Base-by-base conservation (phyloP, 495 filamentous ascomycete species). In the Xylaria telfairii region DNA sequence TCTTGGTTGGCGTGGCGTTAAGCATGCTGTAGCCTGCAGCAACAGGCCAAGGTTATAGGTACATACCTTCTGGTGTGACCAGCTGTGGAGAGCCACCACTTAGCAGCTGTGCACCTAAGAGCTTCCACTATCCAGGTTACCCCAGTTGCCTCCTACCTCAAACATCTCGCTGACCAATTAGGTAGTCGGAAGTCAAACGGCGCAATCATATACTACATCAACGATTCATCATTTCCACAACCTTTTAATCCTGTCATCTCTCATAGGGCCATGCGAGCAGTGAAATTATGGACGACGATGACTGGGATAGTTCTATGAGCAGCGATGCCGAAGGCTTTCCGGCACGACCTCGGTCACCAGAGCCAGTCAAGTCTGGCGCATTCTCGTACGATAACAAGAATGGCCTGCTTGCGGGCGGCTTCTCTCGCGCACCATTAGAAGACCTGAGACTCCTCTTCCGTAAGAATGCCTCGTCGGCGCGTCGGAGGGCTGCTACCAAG, bases 401-500 rank as follows among this genome's bases (percentile, higher is more conserved):
- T 51, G 67, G 67, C 53, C 28, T 69, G 24, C 67, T 12, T 24
- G 67, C 28, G 1, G 28, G 41, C 13, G 56, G 15, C 26, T 34
- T 69, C 41, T 37, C 49, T 19, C 67, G 67, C 13, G 67, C 49
- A 2, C 19, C 53, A 9, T 15, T 67, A 39, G 53, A 59, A 15
- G 70, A 60, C 0, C 13, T 65, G 28, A 34, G 26, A 17, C 17
- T 39, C 5, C 44, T 51, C 19, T 65, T 51, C n/a, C 62, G 62
- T 24, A 51, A 49, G 24, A 65, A 65, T n/a, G 62, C 62, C 6
- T 51, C 62, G 15, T 49, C 28, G 3, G 62, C 62, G 19, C 62
- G 62, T 30, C 62, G 30, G 2, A 19, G 26, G 12, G 30, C 30
- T 8, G 62, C 73, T 6, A 71, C 71, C 15, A 73, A 68, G 21